Percentiles rank a stretch among this genome's conserved stretches.
Evolutionary conservation across 129 eudicot species (phyloP).

Genomic region (Apium graveolens): DNA sequence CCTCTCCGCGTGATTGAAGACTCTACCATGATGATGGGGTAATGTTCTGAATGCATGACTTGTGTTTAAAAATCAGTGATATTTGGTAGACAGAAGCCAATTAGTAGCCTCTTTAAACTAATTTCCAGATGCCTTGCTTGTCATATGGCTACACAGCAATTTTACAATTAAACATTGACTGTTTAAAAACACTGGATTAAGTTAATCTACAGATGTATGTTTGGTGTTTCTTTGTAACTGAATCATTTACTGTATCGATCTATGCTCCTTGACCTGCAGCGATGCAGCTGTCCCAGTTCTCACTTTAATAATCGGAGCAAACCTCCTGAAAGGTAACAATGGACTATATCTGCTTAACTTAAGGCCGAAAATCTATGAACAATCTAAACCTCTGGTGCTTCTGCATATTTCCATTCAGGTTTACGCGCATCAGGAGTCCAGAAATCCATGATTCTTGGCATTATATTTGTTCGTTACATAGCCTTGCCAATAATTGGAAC

Average conservation of each 20-base stretch:
- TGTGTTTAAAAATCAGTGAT: not conserved
- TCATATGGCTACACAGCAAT: not conserved
- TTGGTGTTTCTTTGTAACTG: not conserved
- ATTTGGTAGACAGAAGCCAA: not conserved
- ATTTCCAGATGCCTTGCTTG: not conserved
- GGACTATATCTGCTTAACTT: not conserved
- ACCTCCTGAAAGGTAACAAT: conserved; percentile 59
- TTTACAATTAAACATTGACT: not conserved
- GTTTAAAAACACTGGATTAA: not conserved
- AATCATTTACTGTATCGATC: not conserved
- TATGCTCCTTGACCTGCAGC: conserved; percentile 22
- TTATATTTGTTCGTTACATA: conserved; percentile 46
- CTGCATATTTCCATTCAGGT: conserved; percentile 32
- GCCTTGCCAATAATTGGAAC: conserved; percentile 62
- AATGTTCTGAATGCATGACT: not conserved
- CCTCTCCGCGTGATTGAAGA: conserved; percentile 52
- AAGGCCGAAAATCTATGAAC: not conserved
- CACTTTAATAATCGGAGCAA: conserved; percentile 77
- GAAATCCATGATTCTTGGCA: conserved; percentile 39
- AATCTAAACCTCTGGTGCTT: not conserved
- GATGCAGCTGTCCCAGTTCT: conserved; percentile 68
- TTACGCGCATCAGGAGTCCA: conserved; percentile 52
- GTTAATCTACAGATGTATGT: not conserved
- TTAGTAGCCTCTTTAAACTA: not conserved
- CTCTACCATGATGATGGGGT: conserved; percentile 41